Evolutionary conservation across 2,329 filamentous ascomycete species (phyloP), one percentile per base, ranked within the genome.

Genomic region (Ustilaginoidea virens): DNA sequence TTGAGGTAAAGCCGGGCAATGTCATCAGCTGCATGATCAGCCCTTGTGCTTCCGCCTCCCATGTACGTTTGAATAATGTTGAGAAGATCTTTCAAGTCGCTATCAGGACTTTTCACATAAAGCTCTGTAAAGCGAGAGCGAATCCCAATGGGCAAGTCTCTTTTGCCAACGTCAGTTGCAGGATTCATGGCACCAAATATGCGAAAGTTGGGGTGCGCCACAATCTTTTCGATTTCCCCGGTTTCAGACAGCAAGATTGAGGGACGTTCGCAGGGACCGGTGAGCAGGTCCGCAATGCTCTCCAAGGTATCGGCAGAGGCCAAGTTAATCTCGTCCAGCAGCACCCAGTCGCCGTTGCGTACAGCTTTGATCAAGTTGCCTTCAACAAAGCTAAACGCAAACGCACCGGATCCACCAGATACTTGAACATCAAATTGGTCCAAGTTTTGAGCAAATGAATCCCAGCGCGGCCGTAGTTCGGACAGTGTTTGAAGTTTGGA

Each of bases 101-200:
- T 73, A 47, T 99, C 90, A 0, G 90, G 87, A 40, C 83, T 90
- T 31, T 82, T 74, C 15, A 98, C 85, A 47, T 92, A 98, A 14
- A 98, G 64, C 51, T 99, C 90, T 0, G 90, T 96, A 47, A 99
- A 99, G 27, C 86, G 72, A 7, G 86, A 92, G 31, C 87, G 69
- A 24, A 96, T 72, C 2, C 87, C 86, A 31, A 81, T 74, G 1
- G 87, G 85, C 11, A 99, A 60, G 51, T 98, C 90, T 32, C 87
- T 77, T 56, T 98, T 99, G 35, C 92, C 90, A 32, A 94, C 75
- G 57, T 99, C 90, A 3, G 90, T 98, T 5, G 90, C 90, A 17
- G 90, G 90, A 46, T 99, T 99, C 90, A 99, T 99, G 17, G 92
- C 90, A 29, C 82, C 92, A 47, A 99, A 98, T 10, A 99, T 80